These are phyloP conservation scores for Rhynchosporium agropyri DNA, from an alignment of 2,329 filamentous ascomycete genomes.

Conservation along the genomic window DNA sequence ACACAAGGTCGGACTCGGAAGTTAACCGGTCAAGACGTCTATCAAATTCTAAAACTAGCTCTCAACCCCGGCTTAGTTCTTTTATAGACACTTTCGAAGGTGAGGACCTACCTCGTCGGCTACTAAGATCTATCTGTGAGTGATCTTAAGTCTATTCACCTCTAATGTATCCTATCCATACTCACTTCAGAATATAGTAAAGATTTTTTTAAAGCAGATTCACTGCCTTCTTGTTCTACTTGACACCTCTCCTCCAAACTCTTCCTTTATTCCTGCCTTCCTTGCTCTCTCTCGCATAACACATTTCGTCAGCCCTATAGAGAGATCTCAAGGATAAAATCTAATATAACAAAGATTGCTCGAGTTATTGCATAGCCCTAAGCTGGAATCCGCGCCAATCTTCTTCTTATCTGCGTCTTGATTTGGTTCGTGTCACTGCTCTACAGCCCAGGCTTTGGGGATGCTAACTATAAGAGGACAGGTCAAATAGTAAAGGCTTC, in stretches of 20 bases:
- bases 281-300: neutral
- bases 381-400: no score
- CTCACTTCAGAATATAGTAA: neutral
- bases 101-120: neutral
- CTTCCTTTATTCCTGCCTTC: neutral
- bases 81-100: no score
- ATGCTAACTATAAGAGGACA: neutral
- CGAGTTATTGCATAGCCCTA: no score
- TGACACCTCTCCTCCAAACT: neutral
- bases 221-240: neutral
- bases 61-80: neutral
- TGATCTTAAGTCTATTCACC: conserved; percentile 3
- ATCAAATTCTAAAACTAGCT: no score
- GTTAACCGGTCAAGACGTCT: no score
- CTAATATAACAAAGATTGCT: neutral
- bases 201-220: neutral
- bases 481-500: neutral
- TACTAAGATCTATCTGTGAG: neutral
- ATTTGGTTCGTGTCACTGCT: no score
- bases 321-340: neutral
- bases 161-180: neutral
- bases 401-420: no score
- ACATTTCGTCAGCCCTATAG: neutral
- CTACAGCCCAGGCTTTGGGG: no score
- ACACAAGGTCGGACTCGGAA: no score